A percentile compares a stretch with the other conserved stretches of the same genome.
phyloP scores from a whole-genome alignment of 495 filamentous ascomycete species.

The Daldinia decipiens region DNA sequence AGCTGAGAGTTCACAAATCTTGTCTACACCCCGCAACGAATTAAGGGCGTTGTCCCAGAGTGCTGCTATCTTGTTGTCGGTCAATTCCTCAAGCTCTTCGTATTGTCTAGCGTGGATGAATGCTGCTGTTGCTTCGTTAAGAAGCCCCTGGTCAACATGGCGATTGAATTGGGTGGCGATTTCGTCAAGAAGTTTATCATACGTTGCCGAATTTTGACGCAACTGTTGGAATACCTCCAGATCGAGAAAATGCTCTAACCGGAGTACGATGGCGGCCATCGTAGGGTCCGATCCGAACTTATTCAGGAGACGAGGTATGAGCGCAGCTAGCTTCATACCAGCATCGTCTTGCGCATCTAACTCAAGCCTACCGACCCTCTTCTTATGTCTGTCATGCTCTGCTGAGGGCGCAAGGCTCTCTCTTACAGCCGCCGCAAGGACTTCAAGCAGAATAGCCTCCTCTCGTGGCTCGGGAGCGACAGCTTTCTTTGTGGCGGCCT shows the following conservation, averaged over 20 bases:
- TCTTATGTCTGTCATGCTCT: conserved; percentile 71
- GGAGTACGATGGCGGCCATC: conserved; percentile 83
- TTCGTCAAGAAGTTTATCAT: conserved; percentile 85
- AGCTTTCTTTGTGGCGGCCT: conserved; percentile 67
- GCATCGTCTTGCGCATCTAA: conserved; percentile 75
- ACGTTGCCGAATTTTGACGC: conserved; percentile 83
- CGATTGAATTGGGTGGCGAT: conserved; percentile 93
- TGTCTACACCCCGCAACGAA: conserved; percentile 72
- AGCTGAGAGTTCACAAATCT: conserved; percentile 70
- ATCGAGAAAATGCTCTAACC: conserved; percentile 87
- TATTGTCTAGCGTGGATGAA: conserved; percentile 86
- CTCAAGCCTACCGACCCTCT: conserved; percentile 66
- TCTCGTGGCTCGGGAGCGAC: conserved; percentile 81
- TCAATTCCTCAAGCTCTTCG: conserved; percentile 85
- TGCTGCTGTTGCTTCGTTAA: conserved; percentile 84
- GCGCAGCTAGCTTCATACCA: conserved; percentile 74
- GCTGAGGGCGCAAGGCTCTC: conserved; percentile 67
- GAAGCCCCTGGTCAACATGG: conserved; percentile 83
- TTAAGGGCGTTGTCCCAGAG: conserved; percentile 87
- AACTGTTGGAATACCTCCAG: conserved; percentile 89
- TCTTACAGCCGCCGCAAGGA: conserved; percentile 82
- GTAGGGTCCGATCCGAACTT: conserved; percentile 91
- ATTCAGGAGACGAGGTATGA: conserved; percentile 86
- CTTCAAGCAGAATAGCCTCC: conserved; percentile 84
- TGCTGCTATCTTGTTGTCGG: conserved; percentile 78